phyloP scores from a whole-genome alignment of 202 grass and related monocot genomes.

The Setaria italica region DNA sequence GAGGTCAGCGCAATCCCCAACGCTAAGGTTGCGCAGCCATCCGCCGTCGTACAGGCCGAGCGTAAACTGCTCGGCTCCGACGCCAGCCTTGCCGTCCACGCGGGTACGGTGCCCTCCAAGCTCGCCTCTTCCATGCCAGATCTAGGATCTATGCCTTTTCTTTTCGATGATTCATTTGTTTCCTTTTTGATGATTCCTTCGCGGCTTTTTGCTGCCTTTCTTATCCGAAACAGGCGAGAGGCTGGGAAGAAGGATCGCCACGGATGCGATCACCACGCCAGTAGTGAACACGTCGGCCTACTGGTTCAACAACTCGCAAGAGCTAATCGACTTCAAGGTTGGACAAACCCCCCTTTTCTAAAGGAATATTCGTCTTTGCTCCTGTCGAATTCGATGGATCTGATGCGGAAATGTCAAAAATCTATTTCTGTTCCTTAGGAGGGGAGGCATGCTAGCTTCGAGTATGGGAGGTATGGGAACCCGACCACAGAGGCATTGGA shows the following conservation, averaged over 20 bases:
- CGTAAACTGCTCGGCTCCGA: constrained; percentile 81
- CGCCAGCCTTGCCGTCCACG: constrained; percentile 95
- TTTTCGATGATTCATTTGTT: constrained; percentile 21
- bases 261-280: constrained; percentile 94
- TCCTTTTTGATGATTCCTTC: constrained; percentile 26
- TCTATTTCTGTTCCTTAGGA: constrained; percentile 55
- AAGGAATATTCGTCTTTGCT: background rate
- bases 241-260: constrained; percentile 83
- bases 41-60: constrained; percentile 57
- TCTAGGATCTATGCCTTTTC: constrained; percentile 5
- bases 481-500: constrained; percentile 95
- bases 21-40: constrained; percentile 68
- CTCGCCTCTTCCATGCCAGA: constrained; percentile 41
- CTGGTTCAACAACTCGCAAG: constrained; percentile 97
- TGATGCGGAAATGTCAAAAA: constrained; percentile 24
- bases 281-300: constrained; percentile 98
- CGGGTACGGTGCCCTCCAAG: constrained; percentile 48
- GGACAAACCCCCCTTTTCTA: background rate
- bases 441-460: constrained; percentile 94
- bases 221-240: constrained; percentile 74
- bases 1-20: constrained; percentile 64
- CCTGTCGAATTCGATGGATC: constrained; percentile 28
- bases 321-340: constrained; percentile 99
- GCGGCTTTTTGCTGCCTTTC: constrained; percentile 34
- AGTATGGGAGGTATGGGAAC: constrained; percentile 95